Base-by-base conservation (phyloP, 306 rosid species). In the Leucaena leucocephala region DNA sequence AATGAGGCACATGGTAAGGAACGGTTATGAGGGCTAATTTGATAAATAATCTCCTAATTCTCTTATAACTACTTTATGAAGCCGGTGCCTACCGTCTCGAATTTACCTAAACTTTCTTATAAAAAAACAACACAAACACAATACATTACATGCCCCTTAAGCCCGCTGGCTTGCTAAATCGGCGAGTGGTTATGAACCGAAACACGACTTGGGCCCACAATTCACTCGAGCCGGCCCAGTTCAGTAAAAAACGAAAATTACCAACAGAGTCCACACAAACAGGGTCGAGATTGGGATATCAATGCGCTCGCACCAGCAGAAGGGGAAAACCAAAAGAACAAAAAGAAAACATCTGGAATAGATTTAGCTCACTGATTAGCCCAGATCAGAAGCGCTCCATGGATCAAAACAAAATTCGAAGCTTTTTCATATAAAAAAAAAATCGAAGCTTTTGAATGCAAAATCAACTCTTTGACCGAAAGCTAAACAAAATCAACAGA, bases 351-450 rank as follows among this genome's bases (percentile, higher is more conserved):
- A 62, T 66, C 71, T 48, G 50, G 75, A 48, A 75, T 82, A n/a
- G 81, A 88, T 83, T 74, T 40, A 49, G 66, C 74, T 21, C 80
- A 54, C 34, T 22, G 45, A 45, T 10, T 11, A 86, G 81, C 83
- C 84, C 84, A 88, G 86, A 83, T 84, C 70, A 66, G n/a, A 58
- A 50, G 76, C 64, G 45, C 46, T 40, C 84, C 77, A 79, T n/a
- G 2, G 21, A 64, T 15, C 13, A 0, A 4, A 17, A 15, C 35
- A 44, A 43, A 46, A 14, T 5, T 27, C 6, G 2, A 49, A 71
- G 10, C 17, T 27, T 27, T 27, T 27, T n/a, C n/a, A n/a, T n/a
- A n/a, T n/a, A n/a, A n/a, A n/a, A n/a, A n/a, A n/a, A n/a, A n/a
- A n/a, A n/a, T 38, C 19, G 14, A 55, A 74, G 9, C 12, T 35